A percentile compares a stretch with the other conserved stretches of the same genome.
These are phyloP conservation scores for Calvatia gigantea DNA, from an alignment of 768 basidiomycete genomes.

Conservation along the genomic window DNA sequence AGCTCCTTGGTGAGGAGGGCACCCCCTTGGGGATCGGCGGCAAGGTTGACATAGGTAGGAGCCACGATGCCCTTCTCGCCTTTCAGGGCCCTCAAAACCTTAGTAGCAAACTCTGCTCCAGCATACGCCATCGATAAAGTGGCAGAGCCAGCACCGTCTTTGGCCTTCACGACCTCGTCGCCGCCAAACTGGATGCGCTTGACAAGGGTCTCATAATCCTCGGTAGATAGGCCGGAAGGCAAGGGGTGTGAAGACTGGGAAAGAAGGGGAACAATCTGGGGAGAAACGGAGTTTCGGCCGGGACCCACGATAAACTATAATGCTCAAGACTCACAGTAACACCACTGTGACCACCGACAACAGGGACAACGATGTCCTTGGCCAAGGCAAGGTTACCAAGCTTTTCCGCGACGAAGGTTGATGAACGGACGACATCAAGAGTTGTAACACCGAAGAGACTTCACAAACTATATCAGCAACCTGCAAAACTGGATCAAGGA, in stretches of 20 bases:
- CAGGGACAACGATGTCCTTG: constrained; percentile 71
- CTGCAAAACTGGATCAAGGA: not conserved
- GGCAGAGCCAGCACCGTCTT: constrained; percentile 90
- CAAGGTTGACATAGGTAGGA: constrained; percentile 81
- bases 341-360: constrained; percentile 94
- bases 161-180: constrained; percentile 98
- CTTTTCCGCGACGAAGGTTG: constrained; percentile 88
- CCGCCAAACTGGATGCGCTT: constrained; percentile 94
- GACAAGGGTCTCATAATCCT: constrained; percentile 56
- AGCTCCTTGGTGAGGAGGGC: constrained; percentile 78
- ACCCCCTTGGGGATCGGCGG: constrained; percentile 66
- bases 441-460: constrained; percentile 98
- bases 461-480: not conserved
- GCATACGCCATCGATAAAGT: constrained; percentile 98
- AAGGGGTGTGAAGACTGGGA: constrained; percentile 85
- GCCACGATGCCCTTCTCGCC: constrained; percentile 86
- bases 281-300: not conserved
- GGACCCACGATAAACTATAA: not conserved
- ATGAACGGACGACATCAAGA: constrained; percentile 96
- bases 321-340: constrained; percentile 59
- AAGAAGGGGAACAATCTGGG: constrained; percentile 86
- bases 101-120: constrained; percentile 83
- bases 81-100: constrained; percentile 78
- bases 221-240: constrained; percentile 48
- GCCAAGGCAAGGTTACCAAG: constrained; percentile 61